A percentile compares a stretch with the other conserved stretches of the same genome.
These are phyloP conservation scores for Globisporangium middletonii DNA, from an alignment of 352 stramenopile genomes.

Conservation along the genomic window DNA sequence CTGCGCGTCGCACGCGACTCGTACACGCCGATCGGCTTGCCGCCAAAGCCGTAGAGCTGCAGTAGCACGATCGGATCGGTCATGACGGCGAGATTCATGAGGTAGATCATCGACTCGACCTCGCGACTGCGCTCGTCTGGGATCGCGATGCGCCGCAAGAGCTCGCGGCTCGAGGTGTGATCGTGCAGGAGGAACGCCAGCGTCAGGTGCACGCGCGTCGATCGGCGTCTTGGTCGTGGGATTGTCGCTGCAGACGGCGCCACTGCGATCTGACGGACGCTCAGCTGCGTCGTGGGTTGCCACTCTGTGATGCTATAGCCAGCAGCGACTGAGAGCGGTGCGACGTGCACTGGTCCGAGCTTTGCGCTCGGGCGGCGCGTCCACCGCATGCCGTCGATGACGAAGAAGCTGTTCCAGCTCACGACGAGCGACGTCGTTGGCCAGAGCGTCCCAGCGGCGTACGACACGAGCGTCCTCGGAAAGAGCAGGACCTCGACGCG, in stretches of 20 bases:
- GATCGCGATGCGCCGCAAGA: not conserved
- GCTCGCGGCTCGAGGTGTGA: not conserved
- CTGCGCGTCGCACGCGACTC: conserved; percentile 1
- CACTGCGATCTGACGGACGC: not conserved
- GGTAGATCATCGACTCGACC: conserved; percentile 13
- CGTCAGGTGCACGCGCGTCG: not conserved
- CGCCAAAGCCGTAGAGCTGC: not conserved
- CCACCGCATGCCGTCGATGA: not conserved
- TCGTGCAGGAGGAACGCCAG: conserved; percentile 8
- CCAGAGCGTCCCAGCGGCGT: conserved; percentile 15
- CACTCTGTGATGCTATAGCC: not conserved
- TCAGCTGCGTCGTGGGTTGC: not conserved
- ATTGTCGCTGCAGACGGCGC: not conserved
- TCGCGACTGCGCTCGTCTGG: conserved; percentile 2
- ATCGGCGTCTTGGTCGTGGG: not conserved
- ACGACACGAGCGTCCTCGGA: conserved; percentile 10
- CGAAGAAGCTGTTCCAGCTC: conserved; percentile 12
- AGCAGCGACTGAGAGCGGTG: not conserved
- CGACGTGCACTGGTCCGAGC: conserved; percentile 2
- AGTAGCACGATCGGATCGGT: conserved; percentile 10
- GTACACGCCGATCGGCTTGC: conserved; percentile 1
- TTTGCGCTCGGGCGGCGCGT: not conserved
- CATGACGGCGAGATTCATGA: conserved; percentile 15
- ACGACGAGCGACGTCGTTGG: conserved; percentile 8
- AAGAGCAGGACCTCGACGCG: conserved; percentile 9